Conservation (phyloP, 2,329 filamentous ascomycete species). For the Botryosphaeria dothidea region DNA sequence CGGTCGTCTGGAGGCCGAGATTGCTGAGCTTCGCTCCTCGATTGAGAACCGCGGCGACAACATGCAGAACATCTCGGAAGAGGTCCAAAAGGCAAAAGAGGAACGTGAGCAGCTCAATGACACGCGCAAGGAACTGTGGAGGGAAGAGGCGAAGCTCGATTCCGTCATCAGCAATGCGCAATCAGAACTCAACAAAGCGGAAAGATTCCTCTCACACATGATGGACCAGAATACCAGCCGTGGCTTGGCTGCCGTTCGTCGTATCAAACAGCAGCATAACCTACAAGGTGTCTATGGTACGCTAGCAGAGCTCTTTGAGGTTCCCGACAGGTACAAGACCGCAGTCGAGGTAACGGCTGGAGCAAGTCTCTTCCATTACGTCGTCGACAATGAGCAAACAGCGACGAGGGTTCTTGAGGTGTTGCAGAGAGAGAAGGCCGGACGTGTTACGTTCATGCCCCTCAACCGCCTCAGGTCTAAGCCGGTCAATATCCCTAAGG, state of each 20-base stretch:
- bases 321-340: conserved; percentile 79
- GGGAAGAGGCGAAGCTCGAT: conserved; percentile 85
- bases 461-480: conserved; percentile 76
- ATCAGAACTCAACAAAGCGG: conserved; percentile 74
- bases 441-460: conserved; percentile 92
- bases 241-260: conserved; percentile 82
- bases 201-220: conserved; percentile 74
- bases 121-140: conserved; percentile 81
- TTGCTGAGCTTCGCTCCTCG: conserved; percentile 67
- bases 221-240: conserved; percentile 89
- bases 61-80: conserved; percentile 69
- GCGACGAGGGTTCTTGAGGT: conserved; percentile 79
- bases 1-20: conserved; percentile 69
- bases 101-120: conserved; percentile 77
- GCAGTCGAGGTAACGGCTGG: conserved; percentile 93
- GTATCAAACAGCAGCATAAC: conserved; percentile 75
- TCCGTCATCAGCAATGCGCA: conserved; percentile 74
- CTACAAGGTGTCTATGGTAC: conserved; percentile 90
- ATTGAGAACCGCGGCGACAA: conserved; percentile 79
- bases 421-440: conserved; percentile 76
- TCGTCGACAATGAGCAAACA: conserved; percentile 89
- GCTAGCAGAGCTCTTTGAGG: conserved; percentile 86
- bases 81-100: conserved; percentile 76
- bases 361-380: conserved; percentile 89
- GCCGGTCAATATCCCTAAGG: conserved; percentile 75